phyloP scores from a whole-genome alignment of 2,329 filamentous ascomycete species.

The Amylocarpus encephaloides region DNA sequence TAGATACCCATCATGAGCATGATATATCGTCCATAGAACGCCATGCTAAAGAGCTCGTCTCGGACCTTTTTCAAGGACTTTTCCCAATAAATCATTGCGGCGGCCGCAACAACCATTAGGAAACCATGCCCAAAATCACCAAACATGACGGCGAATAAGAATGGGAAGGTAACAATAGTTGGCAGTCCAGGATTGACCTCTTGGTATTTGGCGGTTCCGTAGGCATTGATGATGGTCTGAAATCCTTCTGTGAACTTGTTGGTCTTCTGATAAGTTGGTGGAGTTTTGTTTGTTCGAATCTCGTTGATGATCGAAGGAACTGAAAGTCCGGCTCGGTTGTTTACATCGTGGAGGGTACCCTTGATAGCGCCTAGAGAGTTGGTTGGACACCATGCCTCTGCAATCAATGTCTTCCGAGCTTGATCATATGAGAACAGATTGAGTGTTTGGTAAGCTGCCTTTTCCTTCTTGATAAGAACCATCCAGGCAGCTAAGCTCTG shows the following conservation, averaged over 20 bases:
- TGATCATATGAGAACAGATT: slow-evolving; percentile 97
- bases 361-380: slow-evolving; percentile 86
- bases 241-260: slow-evolving; percentile 98
- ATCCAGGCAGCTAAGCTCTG: slow-evolving; percentile 93
- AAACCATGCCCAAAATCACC: slow-evolving; percentile 92
- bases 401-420: slow-evolving; percentile 90
- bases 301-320: slow-evolving; percentile 98
- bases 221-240: slow-evolving; percentile 98
- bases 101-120: slow-evolving; percentile 77
- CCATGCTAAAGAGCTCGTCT: slow-evolving; percentile 96
- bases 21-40: slow-evolving; percentile 97
- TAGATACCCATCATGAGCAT: slow-evolving; percentile 97
- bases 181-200: slow-evolving; percentile 95
- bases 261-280: slow-evolving; percentile 93
- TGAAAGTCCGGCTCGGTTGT: slow-evolving; percentile 90
- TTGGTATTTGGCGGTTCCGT: slow-evolving; percentile 93
- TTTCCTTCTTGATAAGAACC: slow-evolving; percentile 96
- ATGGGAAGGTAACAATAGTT: slow-evolving; percentile 97
- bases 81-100: slow-evolving; percentile 96
- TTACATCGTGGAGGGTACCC: slow-evolving; percentile 91
- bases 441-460: slow-evolving; percentile 90
- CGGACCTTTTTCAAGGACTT: slow-evolving; percentile 84
- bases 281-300: slow-evolving; percentile 93
- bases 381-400: slow-evolving; percentile 94
- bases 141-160: slow-evolving; percentile 99